Evolutionary conservation across 2,329 filamentous ascomycete genomes (phyloP).

Genomic region (Seiridium cupressi): DNA sequence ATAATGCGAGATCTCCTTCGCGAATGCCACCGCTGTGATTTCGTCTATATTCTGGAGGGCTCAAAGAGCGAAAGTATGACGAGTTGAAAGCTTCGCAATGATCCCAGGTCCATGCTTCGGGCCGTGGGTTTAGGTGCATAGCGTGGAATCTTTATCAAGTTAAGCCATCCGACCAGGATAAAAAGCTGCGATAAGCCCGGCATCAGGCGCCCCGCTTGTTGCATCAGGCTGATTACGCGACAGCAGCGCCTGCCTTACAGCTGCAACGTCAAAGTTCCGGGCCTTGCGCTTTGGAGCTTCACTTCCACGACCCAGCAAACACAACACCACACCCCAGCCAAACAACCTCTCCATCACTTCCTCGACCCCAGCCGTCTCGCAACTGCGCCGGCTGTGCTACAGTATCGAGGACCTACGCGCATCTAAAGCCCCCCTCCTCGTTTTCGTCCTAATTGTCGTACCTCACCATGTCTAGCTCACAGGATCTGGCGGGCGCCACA

Average conservation of each 20-base stretch:
- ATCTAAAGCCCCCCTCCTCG: not conserved
- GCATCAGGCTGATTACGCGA: slow-evolving; percentile 30
- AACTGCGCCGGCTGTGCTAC: too few relatives aligned
- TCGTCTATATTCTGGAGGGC: too few relatives aligned
- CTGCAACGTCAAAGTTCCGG: slow-evolving; percentile 9
- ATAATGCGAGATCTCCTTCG: too few relatives aligned
- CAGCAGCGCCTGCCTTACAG: slow-evolving; percentile 21
- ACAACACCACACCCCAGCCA: not conserved
- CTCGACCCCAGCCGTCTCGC: too few relatives aligned
- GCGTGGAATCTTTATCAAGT: not conserved
- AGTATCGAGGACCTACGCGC: too few relatives aligned
- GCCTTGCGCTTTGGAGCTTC: slow-evolving; percentile 17
- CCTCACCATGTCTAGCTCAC: slow-evolving; percentile 28
- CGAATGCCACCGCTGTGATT: too few relatives aligned
- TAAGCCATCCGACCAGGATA: too few relatives aligned
- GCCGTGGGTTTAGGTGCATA: not conserved
- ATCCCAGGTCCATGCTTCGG: not conserved
- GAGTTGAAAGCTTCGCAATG: not conserved
- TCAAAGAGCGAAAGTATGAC: not conserved
- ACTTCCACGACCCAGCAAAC: slow-evolving; percentile 12
- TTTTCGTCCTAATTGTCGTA: not conserved
- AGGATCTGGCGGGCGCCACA: slow-evolving; percentile 21
- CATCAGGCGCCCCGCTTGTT: slow-evolving; percentile 11
- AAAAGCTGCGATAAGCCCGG: not conserved
- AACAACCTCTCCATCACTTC: not conserved